Conservation (phyloP, 768 basidiomycete genomes). For the Mycena metata region DNA sequence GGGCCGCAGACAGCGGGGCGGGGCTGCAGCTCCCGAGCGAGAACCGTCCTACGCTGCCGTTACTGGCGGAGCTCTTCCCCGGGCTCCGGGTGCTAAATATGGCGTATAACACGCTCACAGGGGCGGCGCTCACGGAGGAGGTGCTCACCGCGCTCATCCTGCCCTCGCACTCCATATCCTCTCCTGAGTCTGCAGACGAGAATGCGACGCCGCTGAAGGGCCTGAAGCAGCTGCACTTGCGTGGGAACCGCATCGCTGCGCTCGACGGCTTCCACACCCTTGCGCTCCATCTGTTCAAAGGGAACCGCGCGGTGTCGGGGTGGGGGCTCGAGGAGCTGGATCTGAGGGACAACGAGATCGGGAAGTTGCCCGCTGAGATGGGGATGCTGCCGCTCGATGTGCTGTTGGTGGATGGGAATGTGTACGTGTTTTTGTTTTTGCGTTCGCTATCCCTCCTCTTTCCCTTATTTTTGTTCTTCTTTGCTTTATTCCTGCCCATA, state of each 20-base stretch:
- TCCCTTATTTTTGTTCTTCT: too few species aligned
- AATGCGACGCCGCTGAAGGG: constrained; percentile 52
- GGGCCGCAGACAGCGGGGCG: constrained; percentile 43
- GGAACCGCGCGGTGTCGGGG: constrained; percentile 68
- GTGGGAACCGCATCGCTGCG: constrained; percentile 75
- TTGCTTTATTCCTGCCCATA: not conserved
- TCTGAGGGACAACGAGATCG: constrained; percentile 85
- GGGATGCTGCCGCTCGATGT: constrained; percentile 85
- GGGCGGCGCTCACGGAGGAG: constrained; percentile 62
- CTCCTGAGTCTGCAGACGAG: too few species aligned
- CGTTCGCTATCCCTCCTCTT: not conserved
- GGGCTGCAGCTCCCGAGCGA: constrained; percentile 56
- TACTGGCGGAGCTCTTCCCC: constrained; percentile 78
- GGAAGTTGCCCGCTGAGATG: constrained; percentile 74
- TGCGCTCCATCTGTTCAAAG: constrained; percentile 71
- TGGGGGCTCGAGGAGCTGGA: constrained; percentile 90
- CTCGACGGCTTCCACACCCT: constrained; percentile 73
- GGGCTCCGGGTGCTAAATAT: constrained; percentile 76
- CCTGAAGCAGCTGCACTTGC: constrained; percentile 73
- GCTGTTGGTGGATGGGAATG: constrained; percentile 86
- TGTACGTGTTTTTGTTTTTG: constrained; percentile 60
- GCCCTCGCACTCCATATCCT: constrained; percentile 34
- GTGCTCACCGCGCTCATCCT: constrained; percentile 67
- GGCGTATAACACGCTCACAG: constrained; percentile 80
- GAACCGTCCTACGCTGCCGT: constrained; percentile 63